Percentiles rank a stretch among this genome's conserved stretches.
Evolutionary conservation across 352 stramenopile genomes (phyloP).

Genomic region (Phytophthora sp.): DNA sequence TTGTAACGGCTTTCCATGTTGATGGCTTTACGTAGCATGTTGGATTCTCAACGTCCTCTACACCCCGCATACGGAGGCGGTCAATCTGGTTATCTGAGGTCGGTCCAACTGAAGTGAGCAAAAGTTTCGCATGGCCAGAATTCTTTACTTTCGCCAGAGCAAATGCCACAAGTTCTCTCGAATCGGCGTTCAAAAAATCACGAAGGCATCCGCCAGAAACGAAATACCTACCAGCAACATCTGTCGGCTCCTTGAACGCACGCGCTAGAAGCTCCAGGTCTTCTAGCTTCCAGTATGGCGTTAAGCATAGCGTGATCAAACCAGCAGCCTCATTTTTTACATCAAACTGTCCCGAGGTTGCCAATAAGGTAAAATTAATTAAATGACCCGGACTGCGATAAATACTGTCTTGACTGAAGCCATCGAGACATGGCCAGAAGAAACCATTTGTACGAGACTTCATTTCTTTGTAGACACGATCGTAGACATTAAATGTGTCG

Average conservation of each 20-base stretch:
- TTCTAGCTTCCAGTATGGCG: slow-evolving; percentile 3
- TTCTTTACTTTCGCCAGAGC: neutral
- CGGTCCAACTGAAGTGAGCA: neutral
- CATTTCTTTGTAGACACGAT: no score
- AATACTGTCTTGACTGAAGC: neutral
- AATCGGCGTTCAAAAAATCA: neutral
- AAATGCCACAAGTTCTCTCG: neutral
- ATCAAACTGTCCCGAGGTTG: no score
- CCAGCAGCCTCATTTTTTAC: no score
- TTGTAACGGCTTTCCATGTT: neutral
- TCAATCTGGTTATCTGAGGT: neutral
- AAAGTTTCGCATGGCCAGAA: neutral
- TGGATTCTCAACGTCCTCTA: neutral
- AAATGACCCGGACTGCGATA: no score
- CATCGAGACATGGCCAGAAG: slow-evolving; percentile 7
- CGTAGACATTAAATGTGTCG: neutral
- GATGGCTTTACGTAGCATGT: neutral
- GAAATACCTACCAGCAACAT: slow-evolving; percentile 4
- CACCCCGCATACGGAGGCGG: slow-evolving; percentile 4
- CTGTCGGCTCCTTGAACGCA: neutral
- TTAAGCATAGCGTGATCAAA: no score
- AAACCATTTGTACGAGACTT: no score
- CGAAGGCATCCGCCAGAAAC: slow-evolving; percentile 6
- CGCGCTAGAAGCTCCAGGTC: slow-evolving; percentile 2
- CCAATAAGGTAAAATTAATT: neutral